These are phyloP conservation scores for Cyclotella choctawhatcheeana DNA, from an alignment of 108 stramenopile genomes.

Conservation along the genomic window DNA sequence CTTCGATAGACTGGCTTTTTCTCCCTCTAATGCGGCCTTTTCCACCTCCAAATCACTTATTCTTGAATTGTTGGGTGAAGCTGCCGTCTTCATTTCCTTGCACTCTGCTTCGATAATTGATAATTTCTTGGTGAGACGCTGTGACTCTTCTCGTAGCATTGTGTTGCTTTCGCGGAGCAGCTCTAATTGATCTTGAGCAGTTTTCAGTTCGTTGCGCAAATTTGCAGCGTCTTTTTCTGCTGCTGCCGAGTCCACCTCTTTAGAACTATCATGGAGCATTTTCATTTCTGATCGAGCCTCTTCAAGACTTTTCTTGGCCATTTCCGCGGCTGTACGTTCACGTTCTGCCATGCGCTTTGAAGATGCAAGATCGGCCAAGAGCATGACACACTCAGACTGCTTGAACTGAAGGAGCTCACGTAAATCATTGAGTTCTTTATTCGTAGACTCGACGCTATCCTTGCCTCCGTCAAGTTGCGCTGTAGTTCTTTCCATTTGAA, in stretches of 20 bases:
- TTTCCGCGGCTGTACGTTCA: slow-evolving; percentile 71
- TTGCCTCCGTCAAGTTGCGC: slow-evolving; percentile 32
- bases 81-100: slow-evolving; percentile 46
- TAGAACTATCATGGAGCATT: slow-evolving; percentile 35
- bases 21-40: slow-evolving; percentile 70
- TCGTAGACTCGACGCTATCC: slow-evolving; percentile 13
- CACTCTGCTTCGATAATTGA: slow-evolving; percentile 44
- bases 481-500: slow-evolving; percentile 49
- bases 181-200: slow-evolving; percentile 67
- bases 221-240: slow-evolving; percentile 22
- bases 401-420: slow-evolving; percentile 83
- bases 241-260: slow-evolving; percentile 25
- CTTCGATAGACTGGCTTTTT: slow-evolving; percentile 79
- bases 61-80: slow-evolving; percentile 54
- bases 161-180: slow-evolving; percentile 83
- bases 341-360: slow-evolving; percentile 73
- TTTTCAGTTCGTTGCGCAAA: slow-evolving; percentile 53
- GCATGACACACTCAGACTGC: slow-evolving; percentile 79
- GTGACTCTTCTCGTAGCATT: slow-evolving; percentile 71
- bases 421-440: slow-evolving; percentile 69
- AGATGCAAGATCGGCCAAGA: slow-evolving; percentile 78
- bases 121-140: slow-evolving; percentile 50
- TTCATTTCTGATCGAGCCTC: slow-evolving; percentile 82
- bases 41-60: slow-evolving; percentile 61
- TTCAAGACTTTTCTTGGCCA: slow-evolving; percentile 79